A percentile compares a stretch with the other conserved stretches of the same genome.
Evolutionary conservation across 257 asterid genomes (phyloP).

Genomic region (Capsicum chinense): DNA sequence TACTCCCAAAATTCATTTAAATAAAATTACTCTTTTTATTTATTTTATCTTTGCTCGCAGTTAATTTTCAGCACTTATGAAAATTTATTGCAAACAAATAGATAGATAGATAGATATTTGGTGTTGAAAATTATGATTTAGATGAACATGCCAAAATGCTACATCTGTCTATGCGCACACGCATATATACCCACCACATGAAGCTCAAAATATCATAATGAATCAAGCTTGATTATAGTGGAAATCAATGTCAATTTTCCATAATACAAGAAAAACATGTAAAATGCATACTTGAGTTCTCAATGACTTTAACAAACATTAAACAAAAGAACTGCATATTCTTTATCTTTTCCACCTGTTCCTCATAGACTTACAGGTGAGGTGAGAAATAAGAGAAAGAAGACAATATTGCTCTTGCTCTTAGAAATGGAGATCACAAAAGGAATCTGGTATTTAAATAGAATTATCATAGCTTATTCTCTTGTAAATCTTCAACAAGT

Average conservation of each 20-base stretch:
- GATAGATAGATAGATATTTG: too few species aligned
- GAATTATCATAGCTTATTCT: background rate
- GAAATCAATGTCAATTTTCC: background rate
- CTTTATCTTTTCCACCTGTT: background rate
- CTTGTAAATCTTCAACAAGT: background rate
- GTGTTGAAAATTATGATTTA: too few species aligned
- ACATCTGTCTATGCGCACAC: too few species aligned
- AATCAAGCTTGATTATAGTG: background rate
- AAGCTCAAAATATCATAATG: background rate
- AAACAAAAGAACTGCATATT: background rate
- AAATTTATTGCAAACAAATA: too few species aligned
- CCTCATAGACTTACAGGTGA: background rate
- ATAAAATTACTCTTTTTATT: too few species aligned
- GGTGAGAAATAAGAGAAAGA: background rate
- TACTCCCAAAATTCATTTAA: too few species aligned
- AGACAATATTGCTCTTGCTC: background rate
- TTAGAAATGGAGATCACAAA: background rate
- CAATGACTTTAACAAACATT: background rate
- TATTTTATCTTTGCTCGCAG: too few species aligned
- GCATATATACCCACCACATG: background rate
- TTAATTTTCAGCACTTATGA: too few species aligned
- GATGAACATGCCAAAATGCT: too few species aligned
- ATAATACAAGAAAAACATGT: background rate
- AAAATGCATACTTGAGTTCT: background rate
- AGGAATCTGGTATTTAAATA: background rate